These are phyloP conservation scores for Penicillium sp. DNA, from an alignment of 2,329 filamentous ascomycete species.

Conservation along the genomic window DNA sequence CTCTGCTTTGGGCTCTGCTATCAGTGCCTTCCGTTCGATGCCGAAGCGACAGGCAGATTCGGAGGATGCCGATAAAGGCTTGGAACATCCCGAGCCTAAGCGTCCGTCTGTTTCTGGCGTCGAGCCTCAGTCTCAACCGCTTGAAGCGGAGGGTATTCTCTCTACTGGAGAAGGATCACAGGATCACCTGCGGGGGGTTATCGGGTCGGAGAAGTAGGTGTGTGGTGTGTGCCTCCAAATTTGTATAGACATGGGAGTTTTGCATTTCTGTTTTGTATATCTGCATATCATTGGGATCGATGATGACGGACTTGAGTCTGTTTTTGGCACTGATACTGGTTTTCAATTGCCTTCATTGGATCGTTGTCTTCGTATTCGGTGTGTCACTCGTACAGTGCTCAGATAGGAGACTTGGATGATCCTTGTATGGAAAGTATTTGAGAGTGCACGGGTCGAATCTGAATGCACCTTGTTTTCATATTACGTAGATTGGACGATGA, in stretches of 20 bases:
- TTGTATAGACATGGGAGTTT: not conserved
- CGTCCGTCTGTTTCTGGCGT: not conserved
- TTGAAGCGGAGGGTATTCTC: not conserved
- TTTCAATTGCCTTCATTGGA: not conserved
- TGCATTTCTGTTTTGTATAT: not conserved
- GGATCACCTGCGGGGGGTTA: not conserved
- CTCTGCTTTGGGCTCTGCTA: constrained; percentile 19
- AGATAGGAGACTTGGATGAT: not conserved
- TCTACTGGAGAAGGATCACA: not conserved
- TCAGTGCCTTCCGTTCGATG: constrained; percentile 21
- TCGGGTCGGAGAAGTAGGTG: not conserved
- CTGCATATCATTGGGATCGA: not conserved
- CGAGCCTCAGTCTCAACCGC: constrained; percentile 16
- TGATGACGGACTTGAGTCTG: not conserved
- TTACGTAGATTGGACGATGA: not conserved
- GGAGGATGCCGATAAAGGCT: not conserved
- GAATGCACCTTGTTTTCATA: not conserved
- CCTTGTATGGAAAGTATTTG: not conserved
- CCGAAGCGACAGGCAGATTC: constrained; percentile 12
- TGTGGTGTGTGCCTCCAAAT: not conserved
- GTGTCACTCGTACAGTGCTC: not conserved
- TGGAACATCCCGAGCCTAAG: not conserved
- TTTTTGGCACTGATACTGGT: not conserved
- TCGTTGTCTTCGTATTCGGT: not conserved
- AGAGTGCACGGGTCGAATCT: not conserved